Conservation (phyloP, 192 early-diverging fungal species). For the Coemansia sp. region DNA sequence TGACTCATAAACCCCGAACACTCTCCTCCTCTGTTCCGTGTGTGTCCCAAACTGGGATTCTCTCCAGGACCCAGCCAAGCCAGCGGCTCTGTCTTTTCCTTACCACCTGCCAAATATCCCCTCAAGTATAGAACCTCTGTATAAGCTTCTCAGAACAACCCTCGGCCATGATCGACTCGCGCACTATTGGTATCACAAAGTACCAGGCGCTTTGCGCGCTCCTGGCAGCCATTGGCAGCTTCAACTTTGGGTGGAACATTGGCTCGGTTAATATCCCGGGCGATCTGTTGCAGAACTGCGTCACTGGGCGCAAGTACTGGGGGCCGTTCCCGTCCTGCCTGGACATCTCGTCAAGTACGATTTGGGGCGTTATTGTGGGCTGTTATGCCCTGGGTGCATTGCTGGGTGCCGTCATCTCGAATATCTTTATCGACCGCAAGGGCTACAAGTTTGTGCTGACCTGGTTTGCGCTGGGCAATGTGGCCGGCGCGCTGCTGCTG, state of each 20-base stretch:
- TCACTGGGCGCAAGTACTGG: conserved; percentile 41
- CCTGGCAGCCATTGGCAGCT: conserved; percentile 46
- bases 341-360: conserved; percentile 35
- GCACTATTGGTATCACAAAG: conserved; percentile 41
- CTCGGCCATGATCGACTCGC: conserved; percentile 47
- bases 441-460: conserved; percentile 65
- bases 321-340: conserved; percentile 46
- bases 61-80: too few relatives aligned
- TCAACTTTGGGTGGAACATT: conserved; percentile 54
- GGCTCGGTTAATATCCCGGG: conserved; percentile 57
- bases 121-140: too few relatives aligned
- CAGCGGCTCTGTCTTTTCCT: too few relatives aligned
- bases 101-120: too few relatives aligned
- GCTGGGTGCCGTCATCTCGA: conserved; percentile 61
- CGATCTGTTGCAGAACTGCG: conserved; percentile 52
- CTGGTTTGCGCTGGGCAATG: conserved; percentile 62
- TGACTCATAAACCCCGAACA: too few relatives aligned
- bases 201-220: conserved; percentile 46
- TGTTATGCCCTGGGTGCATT: conserved; percentile 61
- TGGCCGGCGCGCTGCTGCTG: conserved; percentile 60
- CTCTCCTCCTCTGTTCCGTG: too few relatives aligned
- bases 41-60: too few relatives aligned
- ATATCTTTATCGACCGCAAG: conserved; percentile 51
- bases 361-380: conserved; percentile 56
- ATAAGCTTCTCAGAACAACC: too few relatives aligned